Conservation (phyloP, 306 rosid genomes). For the Trichosanthes cucumerina region DNA sequence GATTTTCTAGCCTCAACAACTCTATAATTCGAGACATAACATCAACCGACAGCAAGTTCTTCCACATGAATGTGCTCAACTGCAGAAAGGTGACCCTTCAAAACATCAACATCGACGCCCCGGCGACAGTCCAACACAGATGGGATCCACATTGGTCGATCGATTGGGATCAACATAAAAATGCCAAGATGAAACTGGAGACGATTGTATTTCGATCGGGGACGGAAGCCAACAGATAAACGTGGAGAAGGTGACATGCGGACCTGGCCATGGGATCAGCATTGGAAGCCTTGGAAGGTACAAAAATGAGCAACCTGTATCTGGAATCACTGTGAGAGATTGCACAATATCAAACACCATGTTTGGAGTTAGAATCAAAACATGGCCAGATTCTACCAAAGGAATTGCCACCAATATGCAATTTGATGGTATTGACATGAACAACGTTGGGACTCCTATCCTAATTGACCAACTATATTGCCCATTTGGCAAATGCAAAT, state of each 20-base stretch:
- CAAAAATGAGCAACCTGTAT: slow-evolving; percentile 1
- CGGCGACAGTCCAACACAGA: slow-evolving; percentile 25
- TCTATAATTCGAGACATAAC: slow-evolving; percentile 14
- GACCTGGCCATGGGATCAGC: slow-evolving; percentile 45
- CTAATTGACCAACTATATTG: slow-evolving; percentile 17
- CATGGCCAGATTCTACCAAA: slow-evolving; percentile 8
- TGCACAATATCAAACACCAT: slow-evolving; percentile 10
- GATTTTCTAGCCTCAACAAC: slow-evolving; percentile 23
- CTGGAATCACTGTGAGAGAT: not conserved
- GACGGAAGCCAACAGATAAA: slow-evolving; percentile 26
- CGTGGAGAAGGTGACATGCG: slow-evolving; percentile 18
- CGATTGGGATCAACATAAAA: slow-evolving; percentile 19
- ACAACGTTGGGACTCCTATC: slow-evolving; percentile 13
- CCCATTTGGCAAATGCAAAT: not conserved
- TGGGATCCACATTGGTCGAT: slow-evolving; percentile 37
- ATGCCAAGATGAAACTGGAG: slow-evolving; percentile 26
- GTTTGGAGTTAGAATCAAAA: slow-evolving; percentile 19
- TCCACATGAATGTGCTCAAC: slow-evolving; percentile 25
- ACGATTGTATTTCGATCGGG: slow-evolving; percentile 42
- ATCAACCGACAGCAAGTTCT: slow-evolving; percentile 26
- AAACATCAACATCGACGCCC: slow-evolving; percentile 18
- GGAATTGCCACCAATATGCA: slow-evolving; percentile 13
- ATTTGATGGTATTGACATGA: slow-evolving; percentile 9
- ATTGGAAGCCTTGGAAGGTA: slow-evolving; percentile 34
- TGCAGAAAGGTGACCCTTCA: slow-evolving; percentile 27